A percentile compares a stretch with the other conserved stretches of the same genome.
phyloP scores from a whole-genome alignment of 306 rosid species.

The Mimosa bimucronata region DNA sequence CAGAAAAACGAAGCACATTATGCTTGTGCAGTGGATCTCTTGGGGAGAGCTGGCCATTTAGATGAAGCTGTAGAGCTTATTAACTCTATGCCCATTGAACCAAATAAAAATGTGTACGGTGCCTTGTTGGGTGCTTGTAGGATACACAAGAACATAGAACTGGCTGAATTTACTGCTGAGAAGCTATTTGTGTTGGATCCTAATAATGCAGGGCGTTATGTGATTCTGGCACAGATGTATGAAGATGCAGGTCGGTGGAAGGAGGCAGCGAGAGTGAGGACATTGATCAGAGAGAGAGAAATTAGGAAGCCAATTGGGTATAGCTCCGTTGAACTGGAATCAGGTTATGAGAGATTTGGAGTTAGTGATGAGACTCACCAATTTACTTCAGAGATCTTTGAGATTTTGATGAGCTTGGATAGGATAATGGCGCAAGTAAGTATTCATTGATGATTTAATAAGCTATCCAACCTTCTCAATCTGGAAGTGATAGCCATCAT shows the following conservation, averaged over 20 bases:
- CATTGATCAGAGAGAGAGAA: slow-evolving; percentile 60
- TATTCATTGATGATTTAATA: not conserved
- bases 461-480: not conserved
- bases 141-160: slow-evolving; percentile 64
- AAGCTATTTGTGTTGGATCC: slow-evolving; percentile 70
- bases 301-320: slow-evolving; percentile 69
- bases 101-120: slow-evolving; percentile 75
- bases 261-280: slow-evolving; percentile 77
- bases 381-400: slow-evolving; percentile 49
- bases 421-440: slow-evolving; percentile 47
- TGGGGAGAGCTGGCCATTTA: slow-evolving; percentile 75
- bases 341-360: slow-evolving; percentile 55
- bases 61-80: slow-evolving; percentile 63
- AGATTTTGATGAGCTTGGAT: slow-evolving; percentile 56
- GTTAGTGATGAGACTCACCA: slow-evolving; percentile 68
- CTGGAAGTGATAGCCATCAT: slow-evolving; percentile 1
- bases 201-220: slow-evolving; percentile 59
- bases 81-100: slow-evolving; percentile 64
- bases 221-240: slow-evolving; percentile 73
- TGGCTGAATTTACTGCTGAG: slow-evolving; percentile 71
- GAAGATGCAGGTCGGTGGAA: slow-evolving; percentile 75
- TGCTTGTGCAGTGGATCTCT: slow-evolving; percentile 81
- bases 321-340: slow-evolving; percentile 74
- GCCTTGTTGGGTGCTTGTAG: slow-evolving; percentile 84
- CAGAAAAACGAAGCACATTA: slow-evolving; percentile 65